Base-by-base conservation (phyloP, 2,329 filamentous ascomycete species). In the Stagonosporopsis cucurbitacearum region DNA sequence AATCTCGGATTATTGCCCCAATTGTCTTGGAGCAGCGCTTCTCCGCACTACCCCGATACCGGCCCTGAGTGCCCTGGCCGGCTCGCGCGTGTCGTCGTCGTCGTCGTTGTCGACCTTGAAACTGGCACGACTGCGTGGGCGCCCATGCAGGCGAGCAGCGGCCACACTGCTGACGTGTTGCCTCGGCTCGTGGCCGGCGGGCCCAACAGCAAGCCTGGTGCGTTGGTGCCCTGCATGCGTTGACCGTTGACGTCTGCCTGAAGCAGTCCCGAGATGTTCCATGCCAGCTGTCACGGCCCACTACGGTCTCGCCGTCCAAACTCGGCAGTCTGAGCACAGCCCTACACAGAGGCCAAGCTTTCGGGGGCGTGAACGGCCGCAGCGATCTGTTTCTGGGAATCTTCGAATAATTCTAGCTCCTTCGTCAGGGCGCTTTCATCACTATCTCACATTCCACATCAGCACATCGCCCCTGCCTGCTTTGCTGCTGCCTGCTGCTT, bases 361-460 rank as follows among this genome's bases (percentile, higher is more conserved):
- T 47, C 36, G 42, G 50, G 50, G 43, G 36, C 43, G 49, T 42
- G 49, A 52, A 52, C 49, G 50, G 43, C 43, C 44, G 43, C 43
- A 54, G 41, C 50, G 50, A 48, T 55, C 58, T 55, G 59, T 58
- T 44, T 49, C 35, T 58, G 49, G 53, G 44, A 37, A 43, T 32
- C 28, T 41, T 50, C n/a, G 39, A 43, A 48, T 36, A 17, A 47
- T 41, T 52, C 41, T 45, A 46, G 42, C 35, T 44, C 57, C 57
- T 58, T 57, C 58, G 54, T 63, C 58, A 63, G 48, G 46, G 59
- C 57, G 51, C 44, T 47, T 42, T 60, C 62, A 58, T 66, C 61
- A 12, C 51, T 49, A 50, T 65, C 60, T 26, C 51, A 50, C 55
- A 50, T 51, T 60, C 56, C 50, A 26, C 52, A 45, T 50, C 57